phyloP scores from a whole-genome alignment of 192 early-diverging fungal genomes.

The Coemansia sp. region DNA sequence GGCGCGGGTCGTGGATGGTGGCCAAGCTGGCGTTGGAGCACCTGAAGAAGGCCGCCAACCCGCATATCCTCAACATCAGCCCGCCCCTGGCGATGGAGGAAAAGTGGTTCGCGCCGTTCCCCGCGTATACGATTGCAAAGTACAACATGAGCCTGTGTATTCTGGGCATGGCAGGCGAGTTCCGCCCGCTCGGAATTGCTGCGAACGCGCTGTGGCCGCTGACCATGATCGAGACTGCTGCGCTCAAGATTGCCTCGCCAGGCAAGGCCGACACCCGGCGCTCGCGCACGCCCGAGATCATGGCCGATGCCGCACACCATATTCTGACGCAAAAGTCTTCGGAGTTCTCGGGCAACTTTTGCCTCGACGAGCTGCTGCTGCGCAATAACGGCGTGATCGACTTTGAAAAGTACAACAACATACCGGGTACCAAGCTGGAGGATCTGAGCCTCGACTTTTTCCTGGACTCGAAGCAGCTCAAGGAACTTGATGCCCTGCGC shows the following conservation, averaged over 20 bases:
- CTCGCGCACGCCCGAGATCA: slow-evolving; percentile 60
- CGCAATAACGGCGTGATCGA: slow-evolving; percentile 67
- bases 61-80: slow-evolving; percentile 71
- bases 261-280: background rate
- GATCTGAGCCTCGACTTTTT: slow-evolving; percentile 68
- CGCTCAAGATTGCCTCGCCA: slow-evolving; percentile 46
- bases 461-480: slow-evolving; percentile 51
- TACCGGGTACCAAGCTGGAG: slow-evolving; percentile 52
- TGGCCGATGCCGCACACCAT: slow-evolving; percentile 74
- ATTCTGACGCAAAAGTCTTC: slow-evolving; percentile 59
- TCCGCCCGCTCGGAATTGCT: slow-evolving; percentile 61
- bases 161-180: slow-evolving; percentile 70
- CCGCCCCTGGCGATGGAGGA: slow-evolving; percentile 69
- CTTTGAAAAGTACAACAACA: slow-evolving; percentile 67
- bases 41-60: slow-evolving; percentile 66
- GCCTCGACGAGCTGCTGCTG: slow-evolving; percentile 78
- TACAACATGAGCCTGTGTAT: slow-evolving; percentile 76
- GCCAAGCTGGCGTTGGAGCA: slow-evolving; percentile 66
- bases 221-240: slow-evolving; percentile 74
- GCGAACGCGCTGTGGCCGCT: slow-evolving; percentile 79
- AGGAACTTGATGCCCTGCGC: slow-evolving; percentile 44
- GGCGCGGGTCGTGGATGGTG: slow-evolving; percentile 76
- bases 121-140: slow-evolving; percentile 69
- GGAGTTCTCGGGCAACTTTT: slow-evolving; percentile 66
- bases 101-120: slow-evolving; percentile 68